phyloP scores from a whole-genome alignment of 139 green algal genomes.

The Chlamydomonas schloesseri region DNA sequence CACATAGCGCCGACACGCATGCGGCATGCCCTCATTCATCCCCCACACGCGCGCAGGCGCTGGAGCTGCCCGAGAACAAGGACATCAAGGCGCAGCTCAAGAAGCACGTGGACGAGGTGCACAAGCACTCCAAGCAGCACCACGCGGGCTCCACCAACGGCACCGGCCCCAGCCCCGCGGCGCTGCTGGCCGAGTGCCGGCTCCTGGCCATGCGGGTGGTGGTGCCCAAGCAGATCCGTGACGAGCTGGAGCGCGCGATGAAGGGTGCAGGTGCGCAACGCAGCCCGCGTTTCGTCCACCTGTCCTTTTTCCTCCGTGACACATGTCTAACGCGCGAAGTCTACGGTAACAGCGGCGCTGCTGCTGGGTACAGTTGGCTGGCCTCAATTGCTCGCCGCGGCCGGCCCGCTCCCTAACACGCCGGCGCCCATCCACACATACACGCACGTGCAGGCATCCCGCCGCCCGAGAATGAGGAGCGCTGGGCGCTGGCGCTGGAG shows the following conservation, averaged over 20 bases:
- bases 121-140: neutral
- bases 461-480: constrained; percentile 77
- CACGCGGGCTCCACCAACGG: neutral
- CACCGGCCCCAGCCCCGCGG: neutral
- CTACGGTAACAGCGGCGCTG: no score
- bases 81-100: constrained; percentile 69
- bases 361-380: no score
- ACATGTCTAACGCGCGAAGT: no score
- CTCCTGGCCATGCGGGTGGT: constrained; percentile 68
- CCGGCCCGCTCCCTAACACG: no score
- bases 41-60: no score
- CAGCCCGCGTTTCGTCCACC: neutral
- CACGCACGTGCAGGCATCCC: constrained; percentile 72
- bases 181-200: constrained; percentile 67
- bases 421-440: no score
- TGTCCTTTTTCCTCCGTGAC: neutral
- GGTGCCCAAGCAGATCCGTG: constrained; percentile 72
- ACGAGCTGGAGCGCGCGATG: constrained; percentile 80
- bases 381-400: no score
- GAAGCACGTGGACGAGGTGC: constrained; percentile 16
- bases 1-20: no score
- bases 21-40: no score
- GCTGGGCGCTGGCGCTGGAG: constrained; percentile 76
- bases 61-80: constrained; percentile 79
- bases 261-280: constrained; percentile 54